Evolutionary conservation across 2,329 filamentous ascomycete species (phyloP), one percentile per base, ranked within the genome.

Genomic region (Scedosporium dehoogii): DNA sequence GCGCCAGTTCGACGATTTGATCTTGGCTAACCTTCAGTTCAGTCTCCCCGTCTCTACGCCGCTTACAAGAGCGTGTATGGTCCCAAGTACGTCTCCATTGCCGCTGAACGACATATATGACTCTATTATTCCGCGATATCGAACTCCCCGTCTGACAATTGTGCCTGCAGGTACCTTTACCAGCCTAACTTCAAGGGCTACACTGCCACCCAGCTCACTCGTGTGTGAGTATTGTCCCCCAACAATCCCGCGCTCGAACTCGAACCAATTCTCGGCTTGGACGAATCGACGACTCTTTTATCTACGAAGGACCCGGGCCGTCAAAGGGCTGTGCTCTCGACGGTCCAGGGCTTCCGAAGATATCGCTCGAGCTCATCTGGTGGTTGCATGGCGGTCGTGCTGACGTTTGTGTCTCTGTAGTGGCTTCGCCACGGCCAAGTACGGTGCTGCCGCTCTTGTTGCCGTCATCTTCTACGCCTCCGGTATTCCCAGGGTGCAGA

Each of bases 31-130:
- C 59, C 21, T 16, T 59, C 38, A 14, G 14, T 48, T 55, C 68
- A 84, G 81, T 78, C 77, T 73, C 76, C 76, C 70, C 68, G 76
- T 72, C 76, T 74, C 74, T 73, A 74, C 71, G 70, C 74, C 65
- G 68, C 73, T 66, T 87, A 85, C 80, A 81, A 81, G 76, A 87
- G 83, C 76, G 77, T 80, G 67, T 86, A 84, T 73, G 85, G 84
- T 72, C 85, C 85, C 61, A 87, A 86, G 85, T 88, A 83, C 76
- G 73, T 72, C 65, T 18, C 12, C 29, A 58, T 60, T 38, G 63
- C 60, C 53, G 7, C 27, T 14, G 14, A 12, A 25, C n/a, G 14
- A 38, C 42, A 64, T 48, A 48, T 46, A 21, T 48, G 59, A 29
- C 55, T 55, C 57, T 29, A 41, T 48, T 21, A 38, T 18, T 42